Evolutionary conservation across 192 early-diverging fungal species (phyloP).

Genomic region (Backusella sp.): DNA sequence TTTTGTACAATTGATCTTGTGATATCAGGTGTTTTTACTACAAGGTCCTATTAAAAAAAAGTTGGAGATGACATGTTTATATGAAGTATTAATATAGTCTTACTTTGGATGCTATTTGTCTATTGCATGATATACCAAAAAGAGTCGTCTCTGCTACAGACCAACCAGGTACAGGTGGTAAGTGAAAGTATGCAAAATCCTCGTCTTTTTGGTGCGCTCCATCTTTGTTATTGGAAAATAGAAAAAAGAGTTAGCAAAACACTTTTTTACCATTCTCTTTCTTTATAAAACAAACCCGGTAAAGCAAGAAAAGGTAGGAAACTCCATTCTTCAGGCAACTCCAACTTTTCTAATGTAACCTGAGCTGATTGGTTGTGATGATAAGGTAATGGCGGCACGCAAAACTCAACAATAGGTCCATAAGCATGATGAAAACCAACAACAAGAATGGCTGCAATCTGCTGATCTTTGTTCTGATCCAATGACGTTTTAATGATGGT

Average conservation of each 20-base stretch:
- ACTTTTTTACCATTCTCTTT: neutral
- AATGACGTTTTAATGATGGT: conserved; percentile 15
- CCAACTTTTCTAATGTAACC: conserved; percentile 37
- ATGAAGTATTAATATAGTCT: neutral
- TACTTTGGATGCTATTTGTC: conserved; percentile 72
- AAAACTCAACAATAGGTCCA: conserved; percentile 53
- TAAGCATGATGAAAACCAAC: conserved; percentile 51
- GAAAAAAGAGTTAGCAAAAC: conserved; percentile 5
- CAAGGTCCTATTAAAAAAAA: conserved; percentile 49
- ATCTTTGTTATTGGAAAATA: conserved; percentile 37
- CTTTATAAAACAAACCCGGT: conserved; percentile 46
- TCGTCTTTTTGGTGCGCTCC: conserved; percentile 79
- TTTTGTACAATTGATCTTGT: conserved; percentile 81
- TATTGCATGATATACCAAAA: conserved; percentile 82
- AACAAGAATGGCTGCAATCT: conserved; percentile 36
- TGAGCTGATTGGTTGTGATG: conserved; percentile 24
- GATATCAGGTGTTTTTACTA: conserved; percentile 71
- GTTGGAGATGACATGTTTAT: neutral
- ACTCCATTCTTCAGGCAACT: conserved; percentile 80
- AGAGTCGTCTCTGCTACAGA: conserved; percentile 57
- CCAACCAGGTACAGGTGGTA: conserved; percentile 71
- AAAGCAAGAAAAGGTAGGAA: conserved; percentile 79
- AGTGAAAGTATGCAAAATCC: conserved; percentile 83
- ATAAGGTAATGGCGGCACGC: conserved; percentile 47
- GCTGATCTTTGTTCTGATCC: conserved; percentile 31